Percentiles rank a stretch among this genome's conserved stretches.
These are phyloP conservation scores for Amborella trichopoda DNA, from an alignment of 164 flowering plant species.

Conservation along the genomic window DNA sequence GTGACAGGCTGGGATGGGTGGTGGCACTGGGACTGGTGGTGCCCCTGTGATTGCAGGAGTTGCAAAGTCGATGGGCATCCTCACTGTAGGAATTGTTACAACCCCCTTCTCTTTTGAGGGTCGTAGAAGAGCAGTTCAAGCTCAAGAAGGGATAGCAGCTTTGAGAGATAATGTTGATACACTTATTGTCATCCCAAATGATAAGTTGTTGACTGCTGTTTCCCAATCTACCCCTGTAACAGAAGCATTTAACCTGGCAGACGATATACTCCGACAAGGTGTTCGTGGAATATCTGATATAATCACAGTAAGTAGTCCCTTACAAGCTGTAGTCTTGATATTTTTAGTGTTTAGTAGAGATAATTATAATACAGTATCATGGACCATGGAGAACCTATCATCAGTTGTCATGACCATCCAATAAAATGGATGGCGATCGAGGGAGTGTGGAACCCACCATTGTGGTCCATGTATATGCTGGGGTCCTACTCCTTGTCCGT, in stretches of 20 bases:
- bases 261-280: slow-evolving; percentile 94
- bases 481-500: too few relatives aligned
- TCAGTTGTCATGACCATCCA: too few relatives aligned
- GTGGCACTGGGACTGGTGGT: slow-evolving; percentile 96
- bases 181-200: slow-evolving; percentile 89
- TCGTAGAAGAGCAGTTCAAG: slow-evolving; percentile 80
- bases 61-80: slow-evolving; percentile 86
- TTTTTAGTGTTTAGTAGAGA: not conserved
- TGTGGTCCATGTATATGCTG: too few relatives aligned
- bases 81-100: slow-evolving; percentile 94
- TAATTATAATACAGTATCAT: too few relatives aligned
- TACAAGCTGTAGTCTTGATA: not conserved
- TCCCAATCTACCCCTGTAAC: slow-evolving; percentile 89
- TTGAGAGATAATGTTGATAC: slow-evolving; percentile 91
- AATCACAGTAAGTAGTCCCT: slow-evolving; percentile 53
- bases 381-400: too few relatives aligned
- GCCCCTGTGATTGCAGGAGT: slow-evolving; percentile 87
- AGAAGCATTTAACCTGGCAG: slow-evolving; percentile 92
- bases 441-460: too few relatives aligned
- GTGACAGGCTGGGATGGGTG: slow-evolving; percentile 95
- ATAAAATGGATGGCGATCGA: too few relatives aligned
- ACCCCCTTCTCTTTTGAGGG: slow-evolving; percentile 97
- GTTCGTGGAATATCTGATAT: slow-evolving; percentile 97
- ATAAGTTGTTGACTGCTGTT: slow-evolving; percentile 84
- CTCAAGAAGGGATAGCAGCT: slow-evolving; percentile 96